Conservation (phyloP, 2,329 filamentous ascomycete species). For the Monilinia fructicola region DNA sequence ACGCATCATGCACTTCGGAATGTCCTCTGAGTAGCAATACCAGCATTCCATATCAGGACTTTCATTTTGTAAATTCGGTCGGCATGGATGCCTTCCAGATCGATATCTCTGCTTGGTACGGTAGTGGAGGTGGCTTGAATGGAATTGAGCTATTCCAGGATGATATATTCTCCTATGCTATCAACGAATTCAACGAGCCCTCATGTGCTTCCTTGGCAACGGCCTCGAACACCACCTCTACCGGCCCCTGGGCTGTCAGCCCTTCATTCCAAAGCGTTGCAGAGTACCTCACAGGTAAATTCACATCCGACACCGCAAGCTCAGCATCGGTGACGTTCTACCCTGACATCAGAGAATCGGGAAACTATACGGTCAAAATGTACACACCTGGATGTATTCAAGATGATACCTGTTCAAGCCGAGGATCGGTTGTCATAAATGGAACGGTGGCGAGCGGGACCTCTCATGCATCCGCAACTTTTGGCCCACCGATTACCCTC, state of each 20-base stretch:
- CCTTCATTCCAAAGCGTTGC: slow-evolving; percentile 69
- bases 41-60: slow-evolving; percentile 75
- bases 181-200: slow-evolving; percentile 86
- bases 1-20: slow-evolving; percentile 71
- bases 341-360: slow-evolving; percentile 83
- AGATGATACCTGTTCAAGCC: slow-evolving; percentile 71
- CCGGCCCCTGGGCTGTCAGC: slow-evolving; percentile 71
- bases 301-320: slow-evolving; percentile 49
- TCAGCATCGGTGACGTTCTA: slow-evolving; percentile 72
- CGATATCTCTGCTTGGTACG: slow-evolving; percentile 86
- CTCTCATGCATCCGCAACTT: slow-evolving; percentile 49
- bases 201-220: slow-evolving; percentile 66
- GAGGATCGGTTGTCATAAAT: slow-evolving; percentile 81
- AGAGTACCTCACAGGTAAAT: slow-evolving; percentile 70
- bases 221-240: slow-evolving; percentile 64
- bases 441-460: slow-evolving; percentile 61
- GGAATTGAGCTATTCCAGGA: slow-evolving; percentile 87
- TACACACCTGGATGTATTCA: slow-evolving; percentile 90
- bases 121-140: slow-evolving; percentile 76
- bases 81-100: slow-evolving; percentile 87
- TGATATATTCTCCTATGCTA: slow-evolving; percentile 80
- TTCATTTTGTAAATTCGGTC: slow-evolving; percentile 82
- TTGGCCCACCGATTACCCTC: slow-evolving; percentile 50
- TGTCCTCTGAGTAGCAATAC: slow-evolving; percentile 79
- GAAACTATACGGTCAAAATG: slow-evolving; percentile 86